phyloP scores from a whole-genome alignment of 305 asterid genomes.

The Fraxinus angustifolia region DNA sequence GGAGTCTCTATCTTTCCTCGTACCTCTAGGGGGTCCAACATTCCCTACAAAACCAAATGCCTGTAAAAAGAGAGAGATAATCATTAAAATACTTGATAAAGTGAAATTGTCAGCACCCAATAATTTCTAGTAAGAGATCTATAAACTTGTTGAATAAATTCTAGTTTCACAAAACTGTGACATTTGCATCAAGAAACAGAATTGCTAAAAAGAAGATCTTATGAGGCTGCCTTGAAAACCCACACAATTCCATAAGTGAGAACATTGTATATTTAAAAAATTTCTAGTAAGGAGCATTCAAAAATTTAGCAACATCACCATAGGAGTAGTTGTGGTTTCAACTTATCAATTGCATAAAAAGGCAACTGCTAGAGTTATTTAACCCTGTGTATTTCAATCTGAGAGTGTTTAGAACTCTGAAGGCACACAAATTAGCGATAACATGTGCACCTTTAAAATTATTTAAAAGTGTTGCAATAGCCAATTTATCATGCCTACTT shows the following conservation, averaged over 20 bases:
- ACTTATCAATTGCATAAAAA: too few species aligned
- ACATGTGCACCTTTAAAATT: too few species aligned
- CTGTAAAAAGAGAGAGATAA: conserved; percentile 45
- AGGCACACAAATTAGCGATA: too few species aligned
- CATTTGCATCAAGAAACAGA: not conserved
- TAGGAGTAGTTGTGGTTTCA: too few species aligned
- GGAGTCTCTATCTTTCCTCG: conserved; percentile 34
- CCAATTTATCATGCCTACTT: too few species aligned
- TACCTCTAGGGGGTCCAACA: conserved; percentile 20
- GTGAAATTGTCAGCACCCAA: not conserved
- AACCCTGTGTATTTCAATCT: too few species aligned
- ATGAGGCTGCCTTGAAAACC: not conserved
- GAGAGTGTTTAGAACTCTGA: too few species aligned
- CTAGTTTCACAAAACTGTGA: not conserved
- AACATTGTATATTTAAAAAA: not conserved
- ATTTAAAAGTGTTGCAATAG: too few species aligned
- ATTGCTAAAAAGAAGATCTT: not conserved
- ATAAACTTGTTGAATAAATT: not conserved
- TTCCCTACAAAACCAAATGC: conserved; percentile 64
- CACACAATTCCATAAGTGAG: not conserved
- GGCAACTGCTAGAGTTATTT: too few species aligned
- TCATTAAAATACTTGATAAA: not conserved
- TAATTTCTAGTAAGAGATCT: not conserved
- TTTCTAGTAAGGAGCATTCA: too few species aligned
- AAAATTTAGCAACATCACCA: too few species aligned